A percentile compares a stretch with the other conserved stretches of the same genome.
These are phyloP conservation scores for Penicillium bialowiezense DNA, from an alignment of 495 filamentous ascomycete genomes.

Conservation along the genomic window DNA sequence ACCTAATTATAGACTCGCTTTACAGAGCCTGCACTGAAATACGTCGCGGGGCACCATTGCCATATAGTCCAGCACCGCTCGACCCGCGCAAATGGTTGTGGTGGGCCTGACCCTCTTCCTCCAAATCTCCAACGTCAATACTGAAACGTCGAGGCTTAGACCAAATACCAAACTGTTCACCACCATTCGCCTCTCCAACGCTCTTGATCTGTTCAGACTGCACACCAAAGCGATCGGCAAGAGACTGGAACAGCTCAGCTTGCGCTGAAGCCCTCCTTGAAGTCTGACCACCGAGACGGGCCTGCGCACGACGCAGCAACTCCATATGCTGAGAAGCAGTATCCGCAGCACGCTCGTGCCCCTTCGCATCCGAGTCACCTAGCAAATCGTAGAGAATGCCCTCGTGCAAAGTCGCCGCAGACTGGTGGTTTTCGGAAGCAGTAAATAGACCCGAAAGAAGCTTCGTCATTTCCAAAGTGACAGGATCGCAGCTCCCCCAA, in stretches of 20 bases:
- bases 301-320: slow-evolving; percentile 45
- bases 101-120: slow-evolving; percentile 26
- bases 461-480: slow-evolving; percentile 53
- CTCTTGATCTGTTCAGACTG: slow-evolving; percentile 23
- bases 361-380: slow-evolving; percentile 40
- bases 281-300: slow-evolving; percentile 26
- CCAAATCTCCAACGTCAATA: slow-evolving; percentile 37
- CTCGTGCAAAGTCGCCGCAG: slow-evolving; percentile 55
- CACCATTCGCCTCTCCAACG: slow-evolving; percentile 22
- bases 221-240: slow-evolving; percentile 34
- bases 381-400: slow-evolving; percentile 48
- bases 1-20: background rate
- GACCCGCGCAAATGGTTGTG: slow-evolving; percentile 38
- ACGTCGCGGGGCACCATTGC: slow-evolving; percentile 25
- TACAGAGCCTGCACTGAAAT: slow-evolving; percentile 28
- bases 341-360: slow-evolving; percentile 30
- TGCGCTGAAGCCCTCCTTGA: slow-evolving; percentile 20
- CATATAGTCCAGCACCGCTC: slow-evolving; percentile 32
- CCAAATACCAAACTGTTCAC: slow-evolving; percentile 36
- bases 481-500: slow-evolving; percentile 52
- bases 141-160: slow-evolving; percentile 39
- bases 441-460: slow-evolving; percentile 56
- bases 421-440: slow-evolving; percentile 44
- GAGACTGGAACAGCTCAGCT: slow-evolving; percentile 26
- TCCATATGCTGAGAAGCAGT: slow-evolving; percentile 47